Base-by-base conservation (phyloP, 768 basidiomycete genomes). In the Leccinum incarnatum region DNA sequence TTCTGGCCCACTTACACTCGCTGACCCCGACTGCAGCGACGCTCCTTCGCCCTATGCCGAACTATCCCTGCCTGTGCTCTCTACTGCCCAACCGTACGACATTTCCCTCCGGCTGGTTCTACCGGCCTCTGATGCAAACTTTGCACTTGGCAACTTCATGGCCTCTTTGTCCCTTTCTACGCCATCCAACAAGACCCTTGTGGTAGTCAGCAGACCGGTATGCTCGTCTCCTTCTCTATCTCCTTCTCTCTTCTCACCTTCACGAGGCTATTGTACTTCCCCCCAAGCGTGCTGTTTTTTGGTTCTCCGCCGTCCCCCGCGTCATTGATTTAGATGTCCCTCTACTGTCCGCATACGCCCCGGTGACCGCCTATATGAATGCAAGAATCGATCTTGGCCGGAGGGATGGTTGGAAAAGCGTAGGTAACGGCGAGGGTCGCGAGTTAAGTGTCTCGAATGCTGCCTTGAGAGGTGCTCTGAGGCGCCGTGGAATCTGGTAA, bases 141-240 rank as follows among this genome's bases (percentile, higher is more conserved):
- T 82, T 65, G 85, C 77, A 4, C 82, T 94, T 3, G 92, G 92
- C 45, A 94, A 94, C 70, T 94, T 93, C 72, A 94, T 94, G 92
- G 76, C 84, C 5, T 81, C 78, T 47, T 69, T 93, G 36, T 84
- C 80, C 1, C 72, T 94, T 27, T 77, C 75, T 3, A 85, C 86
- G 0, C 64, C 77, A 29, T 78, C 79, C 17, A 92, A 92, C 70
- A 82, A 79, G 65, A 88, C 89, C 6, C 73, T 94, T 25, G 72
- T 76, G 4, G 74, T 78, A 15, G 76, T 83, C 56, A 85, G 89
- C 60, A 79, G 83, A 61, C 83, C 91, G 11, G 91, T 93, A 67
- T 67, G 87, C 79, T 36, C 10, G 15, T 19, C 37, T 32, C 49
- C 17, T 14, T 34, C 1, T 25, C n/a, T 0, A 48, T 17, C 32